Percentiles rank a stretch among this genome's conserved stretches.
Conservation (phyloP, 768 basidiomycete genomes). For the Arthromyces matolae region DNA sequence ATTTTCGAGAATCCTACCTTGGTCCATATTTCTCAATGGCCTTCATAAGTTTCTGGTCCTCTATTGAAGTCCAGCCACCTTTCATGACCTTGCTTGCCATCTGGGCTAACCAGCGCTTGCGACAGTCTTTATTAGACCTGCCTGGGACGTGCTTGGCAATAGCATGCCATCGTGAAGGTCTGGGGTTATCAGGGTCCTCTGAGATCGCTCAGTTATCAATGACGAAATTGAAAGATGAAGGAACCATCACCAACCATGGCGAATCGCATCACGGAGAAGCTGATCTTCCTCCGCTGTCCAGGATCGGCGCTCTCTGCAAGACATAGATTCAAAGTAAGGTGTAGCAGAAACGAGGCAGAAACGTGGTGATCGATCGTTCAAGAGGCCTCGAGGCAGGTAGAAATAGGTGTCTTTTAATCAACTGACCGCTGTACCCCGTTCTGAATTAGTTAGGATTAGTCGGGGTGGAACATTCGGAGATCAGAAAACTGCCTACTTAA, state of each 20-base stretch:
- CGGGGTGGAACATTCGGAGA: too few species aligned
- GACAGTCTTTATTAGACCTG: conserved; percentile 61
- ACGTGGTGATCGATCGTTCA: too few species aligned
- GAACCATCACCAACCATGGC: conserved; percentile 33
- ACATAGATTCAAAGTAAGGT: too few species aligned
- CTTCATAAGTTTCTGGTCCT: conserved; percentile 53
- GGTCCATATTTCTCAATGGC: conserved; percentile 57
- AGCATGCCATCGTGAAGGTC: conserved; percentile 60
- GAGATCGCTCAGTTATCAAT: too few species aligned
- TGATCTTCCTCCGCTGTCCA: conserved; percentile 53
- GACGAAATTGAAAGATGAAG: conserved; percentile 14
- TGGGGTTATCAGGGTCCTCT: conserved; percentile 56
- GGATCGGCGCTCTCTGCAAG: conserved; percentile 47
- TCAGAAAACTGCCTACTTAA: too few species aligned
- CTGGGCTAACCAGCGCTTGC: conserved; percentile 61
- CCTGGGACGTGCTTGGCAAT: conserved; percentile 59
- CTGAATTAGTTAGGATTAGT: too few species aligned
- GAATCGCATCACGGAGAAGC: conserved; percentile 47
- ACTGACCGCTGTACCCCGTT: too few species aligned
- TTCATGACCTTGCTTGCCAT: conserved; percentile 62
- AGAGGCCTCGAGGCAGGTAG: too few species aligned
- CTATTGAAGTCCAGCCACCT: conserved; percentile 59
- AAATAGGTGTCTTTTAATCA: too few species aligned
- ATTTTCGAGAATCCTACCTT: conserved; percentile 43
- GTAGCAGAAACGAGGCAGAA: too few species aligned